phyloP scores from a whole-genome alignment of 2,329 filamentous ascomycete species.

The Scleromitrula shiraiana region DNA sequence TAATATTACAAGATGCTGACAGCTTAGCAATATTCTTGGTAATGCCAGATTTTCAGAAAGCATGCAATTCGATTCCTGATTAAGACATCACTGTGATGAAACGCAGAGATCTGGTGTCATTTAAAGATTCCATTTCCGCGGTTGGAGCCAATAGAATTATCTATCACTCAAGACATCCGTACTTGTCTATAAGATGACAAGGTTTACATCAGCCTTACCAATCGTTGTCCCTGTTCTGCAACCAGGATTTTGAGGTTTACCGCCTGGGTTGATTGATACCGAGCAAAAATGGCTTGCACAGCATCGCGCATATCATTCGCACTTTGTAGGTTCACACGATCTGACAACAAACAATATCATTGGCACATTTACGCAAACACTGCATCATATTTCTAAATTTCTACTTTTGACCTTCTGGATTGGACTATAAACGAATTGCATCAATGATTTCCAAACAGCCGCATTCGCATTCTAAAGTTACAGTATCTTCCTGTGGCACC shows the following conservation, averaged over 20 bases:
- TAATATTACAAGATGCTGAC: not conserved
- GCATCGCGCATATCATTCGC: not conserved
- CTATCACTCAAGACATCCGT: not conserved
- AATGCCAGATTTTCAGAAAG: conserved; percentile 1
- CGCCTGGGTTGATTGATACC: conserved; percentile 1
- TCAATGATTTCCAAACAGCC: not conserved
- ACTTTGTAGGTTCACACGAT: not conserved
- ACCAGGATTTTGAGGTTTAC: not conserved
- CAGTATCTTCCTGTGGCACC: no score
- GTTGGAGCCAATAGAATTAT: not conserved
- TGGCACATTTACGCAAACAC: conserved; percentile 5
- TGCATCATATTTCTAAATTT: not conserved
- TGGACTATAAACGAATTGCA: conserved; percentile 3
- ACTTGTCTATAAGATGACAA: not conserved
- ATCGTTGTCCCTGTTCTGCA: not conserved
- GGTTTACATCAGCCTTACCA: conserved; percentile 13
- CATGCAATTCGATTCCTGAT: no score
- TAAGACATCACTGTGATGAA: not conserved
- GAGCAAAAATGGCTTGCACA: conserved; percentile 2
- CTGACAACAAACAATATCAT: not conserved
- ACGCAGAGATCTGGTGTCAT: conserved; percentile 1
- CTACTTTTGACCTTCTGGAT: not conserved
- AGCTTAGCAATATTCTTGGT: not conserved
- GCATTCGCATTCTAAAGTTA: no score
- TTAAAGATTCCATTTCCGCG: not conserved